phyloP scores from a whole-genome alignment of 2,329 filamentous ascomycete genomes.

The Trichoderma sp. region DNA sequence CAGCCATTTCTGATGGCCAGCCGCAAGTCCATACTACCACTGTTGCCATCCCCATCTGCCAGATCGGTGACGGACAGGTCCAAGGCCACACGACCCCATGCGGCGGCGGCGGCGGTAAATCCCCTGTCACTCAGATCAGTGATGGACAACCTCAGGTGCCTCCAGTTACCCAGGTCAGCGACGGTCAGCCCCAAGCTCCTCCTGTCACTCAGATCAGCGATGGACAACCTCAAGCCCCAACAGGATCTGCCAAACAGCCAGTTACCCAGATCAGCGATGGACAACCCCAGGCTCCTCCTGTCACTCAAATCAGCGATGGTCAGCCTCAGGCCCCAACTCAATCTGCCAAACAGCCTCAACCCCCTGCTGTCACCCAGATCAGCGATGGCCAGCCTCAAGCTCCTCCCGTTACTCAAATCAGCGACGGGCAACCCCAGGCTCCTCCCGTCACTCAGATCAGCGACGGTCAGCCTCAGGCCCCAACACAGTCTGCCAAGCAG shows the following conservation, averaged over 20 bases:
- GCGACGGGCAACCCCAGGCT: conserved; percentile 51
- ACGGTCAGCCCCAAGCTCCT: neutral
- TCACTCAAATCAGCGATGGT: conserved; percentile 50
- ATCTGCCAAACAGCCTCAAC: too few species aligned
- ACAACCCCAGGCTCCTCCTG: conserved; percentile 17
- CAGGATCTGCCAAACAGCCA: conserved; percentile 27
- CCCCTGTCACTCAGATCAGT: conserved; percentile 36
- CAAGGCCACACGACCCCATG: conserved; percentile 52
- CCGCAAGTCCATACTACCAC: conserved; percentile 50
- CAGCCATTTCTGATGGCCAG: conserved; percentile 52
- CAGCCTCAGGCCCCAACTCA: conserved; percentile 57
- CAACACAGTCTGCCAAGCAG: neutral
- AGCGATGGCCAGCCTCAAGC: neutral
- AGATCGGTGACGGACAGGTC: conserved; percentile 52
- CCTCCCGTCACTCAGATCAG: conserved; percentile 37
- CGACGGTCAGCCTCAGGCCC: conserved; percentile 30
- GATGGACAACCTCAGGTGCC: conserved; percentile 30
- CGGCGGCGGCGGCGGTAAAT: conserved; percentile 26
- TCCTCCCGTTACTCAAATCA: conserved; percentile 53
- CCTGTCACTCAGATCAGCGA: conserved; percentile 49
- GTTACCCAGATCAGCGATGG: conserved; percentile 28
- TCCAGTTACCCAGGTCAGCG: neutral
- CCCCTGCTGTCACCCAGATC: conserved; percentile 47
- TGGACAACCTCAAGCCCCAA: conserved; percentile 50
- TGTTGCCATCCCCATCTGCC: conserved; percentile 49